These are phyloP conservation scores for Auriscalpium vulgare DNA, from an alignment of 768 basidiomycete genomes.

Conservation along the genomic window DNA sequence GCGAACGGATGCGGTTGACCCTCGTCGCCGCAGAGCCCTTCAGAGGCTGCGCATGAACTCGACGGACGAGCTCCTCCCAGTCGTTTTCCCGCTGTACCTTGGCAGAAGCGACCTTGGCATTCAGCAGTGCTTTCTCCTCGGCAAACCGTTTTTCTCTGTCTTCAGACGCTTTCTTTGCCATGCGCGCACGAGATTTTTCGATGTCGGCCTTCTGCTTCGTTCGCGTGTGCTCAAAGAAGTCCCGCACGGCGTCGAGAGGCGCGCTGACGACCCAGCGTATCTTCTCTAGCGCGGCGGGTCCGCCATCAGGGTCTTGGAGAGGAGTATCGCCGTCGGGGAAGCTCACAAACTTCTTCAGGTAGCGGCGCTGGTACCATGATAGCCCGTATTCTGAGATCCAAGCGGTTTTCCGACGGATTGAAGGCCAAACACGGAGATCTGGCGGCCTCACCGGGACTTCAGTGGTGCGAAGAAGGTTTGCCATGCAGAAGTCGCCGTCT, in stretches of 20 bases:
- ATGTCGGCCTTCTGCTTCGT: slow-evolving; percentile 33
- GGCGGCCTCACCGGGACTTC: slow-evolving; percentile 11
- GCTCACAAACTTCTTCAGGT: slow-evolving; percentile 46
- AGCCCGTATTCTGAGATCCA: slow-evolving; percentile 59
- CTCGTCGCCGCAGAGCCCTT: slow-evolving; percentile 40
- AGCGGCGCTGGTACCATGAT: slow-evolving; percentile 61
- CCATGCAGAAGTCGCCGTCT: slow-evolving; percentile 14
- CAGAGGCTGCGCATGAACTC: slow-evolving; percentile 46
- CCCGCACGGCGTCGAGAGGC: slow-evolving; percentile 39
- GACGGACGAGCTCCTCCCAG: slow-evolving; percentile 53
- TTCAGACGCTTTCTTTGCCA: not conserved
- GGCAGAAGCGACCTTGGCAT: slow-evolving; percentile 58
- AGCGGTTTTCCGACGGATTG: slow-evolving; percentile 49
- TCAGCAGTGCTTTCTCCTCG: slow-evolving; percentile 32
- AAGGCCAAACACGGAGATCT: slow-evolving; percentile 30
- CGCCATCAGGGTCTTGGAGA: slow-evolving; percentile 38
- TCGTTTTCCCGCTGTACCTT: slow-evolving; percentile 49
- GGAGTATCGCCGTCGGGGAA: slow-evolving; percentile 35
- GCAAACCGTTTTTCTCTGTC: slow-evolving; percentile 17
- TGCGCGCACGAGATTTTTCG: slow-evolving; percentile 16
- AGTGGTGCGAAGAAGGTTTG: slow-evolving; percentile 15
- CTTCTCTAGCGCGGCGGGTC: slow-evolving; percentile 32
- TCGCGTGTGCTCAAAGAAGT: slow-evolving; percentile 35
- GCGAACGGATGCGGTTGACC: slow-evolving; percentile 44
- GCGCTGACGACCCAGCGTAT: slow-evolving; percentile 50